These are phyloP conservation scores for Lathyrus tuberosus DNA, from an alignment of 306 rosid genomes.

Conservation along the genomic window DNA sequence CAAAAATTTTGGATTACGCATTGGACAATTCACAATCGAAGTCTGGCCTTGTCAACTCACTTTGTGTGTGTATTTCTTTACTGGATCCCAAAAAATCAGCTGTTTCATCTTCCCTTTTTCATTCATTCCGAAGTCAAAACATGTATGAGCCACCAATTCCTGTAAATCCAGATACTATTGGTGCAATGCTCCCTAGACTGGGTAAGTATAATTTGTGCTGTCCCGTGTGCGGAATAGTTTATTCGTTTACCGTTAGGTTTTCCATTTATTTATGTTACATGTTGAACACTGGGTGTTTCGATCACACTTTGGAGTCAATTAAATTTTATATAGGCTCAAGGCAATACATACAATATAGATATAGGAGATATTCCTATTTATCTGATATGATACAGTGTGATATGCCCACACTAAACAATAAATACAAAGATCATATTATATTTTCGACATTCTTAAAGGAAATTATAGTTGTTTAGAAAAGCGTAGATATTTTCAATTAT, in stretches of 20 bases:
- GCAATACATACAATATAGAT: not conserved
- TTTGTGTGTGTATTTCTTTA: slow-evolving; percentile 90
- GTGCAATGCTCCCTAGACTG: slow-evolving; percentile 91
- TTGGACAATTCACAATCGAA: slow-evolving; percentile 80
- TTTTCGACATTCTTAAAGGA: not conserved
- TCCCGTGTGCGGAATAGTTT: slow-evolving; percentile 5
- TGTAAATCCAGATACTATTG: slow-evolving; percentile 77
- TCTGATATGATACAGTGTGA: not conserved
- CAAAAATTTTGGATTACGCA: slow-evolving; percentile 79
- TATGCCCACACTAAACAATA: not conserved
- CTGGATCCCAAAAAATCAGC: slow-evolving; percentile 88
- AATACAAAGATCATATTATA: not conserved
- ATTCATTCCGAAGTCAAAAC: slow-evolving; percentile 81
- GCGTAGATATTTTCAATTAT: not conserved
- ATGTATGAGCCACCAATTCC: slow-evolving; percentile 80
- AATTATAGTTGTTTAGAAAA: slow-evolving; percentile 16
- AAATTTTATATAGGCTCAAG: not conserved
- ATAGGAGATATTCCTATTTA: not conserved
- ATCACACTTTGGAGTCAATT: not conserved
- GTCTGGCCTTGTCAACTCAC: slow-evolving; percentile 87
- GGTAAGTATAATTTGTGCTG: slow-evolving; percentile 54
- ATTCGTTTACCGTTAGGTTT: not conserved
- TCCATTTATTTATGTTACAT: slow-evolving; percentile 14
- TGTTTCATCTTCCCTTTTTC: slow-evolving; percentile 68
- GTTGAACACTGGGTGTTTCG: slow-evolving; percentile 5